Base-by-base conservation (phyloP, 192 early-diverging fungal species). In the Tieghemiomyces parasiticus region DNA sequence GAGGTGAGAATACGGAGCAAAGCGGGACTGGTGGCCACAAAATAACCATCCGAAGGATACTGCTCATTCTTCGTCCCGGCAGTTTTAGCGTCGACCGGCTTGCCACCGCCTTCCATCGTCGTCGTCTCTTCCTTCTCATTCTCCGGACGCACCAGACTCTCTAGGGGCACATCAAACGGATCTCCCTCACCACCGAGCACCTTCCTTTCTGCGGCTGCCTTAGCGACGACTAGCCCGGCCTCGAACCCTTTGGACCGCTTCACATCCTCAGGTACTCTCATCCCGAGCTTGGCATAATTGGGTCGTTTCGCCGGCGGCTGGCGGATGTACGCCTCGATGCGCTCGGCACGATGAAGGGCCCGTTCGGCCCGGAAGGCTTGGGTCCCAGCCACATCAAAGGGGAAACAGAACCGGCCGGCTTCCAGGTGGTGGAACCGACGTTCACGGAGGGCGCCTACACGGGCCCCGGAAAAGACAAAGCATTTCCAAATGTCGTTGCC, bases 401-500 rank as follows among this genome's bases (percentile, higher is more conserved):
- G 93, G 63, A 90, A 95, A 48, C 72, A 79, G 0, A 87, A 74
- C 44, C 81, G 66, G 0, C 83, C 81, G 6, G 79, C 72, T 70
- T 98, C 93, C 52, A 90, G 89, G 51, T 83, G 78, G 42, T 88
- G 63, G 45, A 74, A 75, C 44, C 78, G 67, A 0, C 81, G 69
- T 59, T 98, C 92, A 6, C 81, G 65, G 31, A 87, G 64, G 0
- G 93, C 93, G 31, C 81, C 84, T 2, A 82, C 81, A 51, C 88
- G 77, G 1, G 86, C 88, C 14, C 95, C 95, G 1, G 88, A 88
- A 75, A 90, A 95, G 22, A 87, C 70, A 24, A 98, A 74, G 19
- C 82, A 77, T 69, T 89, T 83, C 92, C 91, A 96, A 61, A 98
- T 81, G 12, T 80, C 62, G 74, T 88, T 86, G 9, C 80, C 92